phyloP scores from a whole-genome alignment of 345 rosid genomes.

The Jatropha curcas region DNA sequence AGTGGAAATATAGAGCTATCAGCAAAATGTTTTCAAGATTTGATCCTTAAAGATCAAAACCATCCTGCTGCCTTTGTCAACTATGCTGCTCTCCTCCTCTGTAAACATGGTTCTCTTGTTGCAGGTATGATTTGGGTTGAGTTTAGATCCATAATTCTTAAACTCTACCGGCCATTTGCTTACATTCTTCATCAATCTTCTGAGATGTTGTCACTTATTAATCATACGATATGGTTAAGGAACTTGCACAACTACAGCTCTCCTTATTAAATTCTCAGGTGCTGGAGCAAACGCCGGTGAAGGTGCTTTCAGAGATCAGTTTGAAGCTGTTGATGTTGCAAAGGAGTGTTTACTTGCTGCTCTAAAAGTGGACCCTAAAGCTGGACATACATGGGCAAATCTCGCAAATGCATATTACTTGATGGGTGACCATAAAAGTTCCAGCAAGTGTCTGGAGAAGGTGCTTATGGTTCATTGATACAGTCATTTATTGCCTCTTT shows the following conservation, averaged over 20 bases:
- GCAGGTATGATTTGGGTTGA: slow-evolving; percentile 62
- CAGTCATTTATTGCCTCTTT: slow-evolving; percentile 45
- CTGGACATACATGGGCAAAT: slow-evolving; percentile 78
- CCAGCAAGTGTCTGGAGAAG: slow-evolving; percentile 99
- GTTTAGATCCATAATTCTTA: slow-evolving; percentile 1
- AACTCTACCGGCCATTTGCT: slow-evolving; percentile 21
- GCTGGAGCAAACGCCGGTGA: slow-evolving; percentile 80
- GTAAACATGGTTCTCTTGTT: slow-evolving; percentile 69
- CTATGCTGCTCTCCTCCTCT: slow-evolving; percentile 80
- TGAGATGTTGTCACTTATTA: slow-evolving; percentile 2
- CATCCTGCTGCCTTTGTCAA: slow-evolving; percentile 89
- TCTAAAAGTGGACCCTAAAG: slow-evolving; percentile 72
- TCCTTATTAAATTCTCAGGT: slow-evolving; percentile 47
- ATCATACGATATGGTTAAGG: slow-evolving; percentile 8
- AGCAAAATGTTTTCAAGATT: slow-evolving; percentile 82
- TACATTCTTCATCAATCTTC: neutral
- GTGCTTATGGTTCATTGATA: slow-evolving; percentile 66
- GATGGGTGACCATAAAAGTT: slow-evolving; percentile 78
- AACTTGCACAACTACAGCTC: neutral
- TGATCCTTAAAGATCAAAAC: slow-evolving; percentile 83
- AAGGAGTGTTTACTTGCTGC: slow-evolving; percentile 84
- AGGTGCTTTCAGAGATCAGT: slow-evolving; percentile 55
- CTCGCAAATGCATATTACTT: slow-evolving; percentile 78
- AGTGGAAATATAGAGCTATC: slow-evolving; percentile 85
- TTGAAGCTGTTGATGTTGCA: slow-evolving; percentile 65